Percentiles rank a stretch among this genome's conserved stretches.
Evolutionary conservation across 2,329 filamentous ascomycete genomes (phyloP).

Genomic region (Lachnellula arida): DNA sequence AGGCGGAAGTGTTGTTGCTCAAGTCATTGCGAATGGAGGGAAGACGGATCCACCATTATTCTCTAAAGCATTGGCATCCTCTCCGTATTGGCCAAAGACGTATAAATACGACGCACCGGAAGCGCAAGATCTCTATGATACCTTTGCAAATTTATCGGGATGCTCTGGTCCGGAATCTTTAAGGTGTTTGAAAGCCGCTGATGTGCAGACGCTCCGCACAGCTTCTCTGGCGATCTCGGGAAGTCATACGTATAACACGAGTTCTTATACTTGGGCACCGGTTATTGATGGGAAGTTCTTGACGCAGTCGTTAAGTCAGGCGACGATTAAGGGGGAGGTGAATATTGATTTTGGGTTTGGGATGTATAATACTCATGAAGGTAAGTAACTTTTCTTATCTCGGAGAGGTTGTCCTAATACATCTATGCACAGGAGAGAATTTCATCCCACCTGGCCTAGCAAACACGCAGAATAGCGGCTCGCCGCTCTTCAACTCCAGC

Average conservation of each 20-base stretch:
- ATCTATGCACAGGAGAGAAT: conserved; percentile 43
- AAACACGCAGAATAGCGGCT: conserved; percentile 29
- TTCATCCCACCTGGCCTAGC: conserved; percentile 51
- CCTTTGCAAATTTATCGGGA: conserved; percentile 39
- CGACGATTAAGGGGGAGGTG: conserved; percentile 35
- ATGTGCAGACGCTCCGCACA: conserved; percentile 49
- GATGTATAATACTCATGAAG: conserved; percentile 59
- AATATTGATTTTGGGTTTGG: conserved; percentile 45
- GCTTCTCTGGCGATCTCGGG: conserved; percentile 45
- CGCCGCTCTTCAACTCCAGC: conserved; percentile 46
- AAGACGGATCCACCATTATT: conserved; percentile 42
- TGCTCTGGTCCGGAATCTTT: conserved; percentile 43
- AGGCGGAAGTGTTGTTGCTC: conserved; percentile 48
- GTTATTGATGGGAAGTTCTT: conserved; percentile 55
- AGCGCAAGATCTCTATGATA: conserved; percentile 42
- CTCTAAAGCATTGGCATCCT: conserved; percentile 44
- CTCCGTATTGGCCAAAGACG: conserved; percentile 51
- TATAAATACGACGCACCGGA: conserved; percentile 44
- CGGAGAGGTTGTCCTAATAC: background rate
- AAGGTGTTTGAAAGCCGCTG: conserved; percentile 48
- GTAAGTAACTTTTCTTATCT: background rate
- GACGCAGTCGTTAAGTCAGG: conserved; percentile 40
- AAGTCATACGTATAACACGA: conserved; percentile 49
- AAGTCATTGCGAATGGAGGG: conserved; percentile 45
- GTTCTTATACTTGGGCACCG: conserved; percentile 55